These are phyloP conservation scores for Nakazawaea ernobii DNA, from an alignment of 805 yeast genomes.

Conservation along the genomic window DNA sequence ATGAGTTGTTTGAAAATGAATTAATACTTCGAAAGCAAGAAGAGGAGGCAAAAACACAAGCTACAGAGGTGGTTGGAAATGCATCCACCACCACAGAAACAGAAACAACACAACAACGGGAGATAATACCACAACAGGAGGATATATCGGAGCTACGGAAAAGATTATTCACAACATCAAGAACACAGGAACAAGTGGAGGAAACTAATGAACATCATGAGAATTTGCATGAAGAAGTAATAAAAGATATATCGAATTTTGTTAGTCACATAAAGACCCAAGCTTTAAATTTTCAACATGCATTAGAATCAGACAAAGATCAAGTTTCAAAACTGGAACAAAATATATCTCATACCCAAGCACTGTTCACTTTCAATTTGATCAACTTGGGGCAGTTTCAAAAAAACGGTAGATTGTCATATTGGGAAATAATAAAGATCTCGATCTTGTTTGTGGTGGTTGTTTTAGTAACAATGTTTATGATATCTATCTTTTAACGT, in stretches of 20 bases:
- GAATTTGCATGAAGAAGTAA: constrained; percentile 5
- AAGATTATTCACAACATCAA: constrained; percentile 4
- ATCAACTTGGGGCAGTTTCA: background rate
- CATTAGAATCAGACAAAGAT: constrained; percentile 1
- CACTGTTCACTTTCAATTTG: background rate
- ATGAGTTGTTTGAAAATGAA: constrained; percentile 6
- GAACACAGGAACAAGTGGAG: background rate
- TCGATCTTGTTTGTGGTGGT: background rate
- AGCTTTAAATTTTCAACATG: background rate
- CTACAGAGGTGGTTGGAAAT: background rate
- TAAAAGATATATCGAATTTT: constrained; percentile 4
- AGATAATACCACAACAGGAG: background rate
- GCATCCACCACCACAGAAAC: background rate
- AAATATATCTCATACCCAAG: constrained; percentile 1
- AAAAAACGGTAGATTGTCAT: constrained; percentile 4
- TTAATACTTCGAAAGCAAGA: background rate
- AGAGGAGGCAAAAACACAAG: background rate
- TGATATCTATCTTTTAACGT: constrained; percentile 2
- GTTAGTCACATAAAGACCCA: background rate
- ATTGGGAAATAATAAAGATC: constrained; percentile 8
- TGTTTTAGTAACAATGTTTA: constrained; percentile 1
- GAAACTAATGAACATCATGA: constrained; percentile 9
- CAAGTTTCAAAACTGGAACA: background rate
- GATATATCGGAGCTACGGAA: constrained; percentile 10
- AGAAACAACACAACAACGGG: too few relatives aligned